phyloP scores from a whole-genome alignment of 2,329 filamentous ascomycete genomes.

The Fusarium goolgardi region DNA sequence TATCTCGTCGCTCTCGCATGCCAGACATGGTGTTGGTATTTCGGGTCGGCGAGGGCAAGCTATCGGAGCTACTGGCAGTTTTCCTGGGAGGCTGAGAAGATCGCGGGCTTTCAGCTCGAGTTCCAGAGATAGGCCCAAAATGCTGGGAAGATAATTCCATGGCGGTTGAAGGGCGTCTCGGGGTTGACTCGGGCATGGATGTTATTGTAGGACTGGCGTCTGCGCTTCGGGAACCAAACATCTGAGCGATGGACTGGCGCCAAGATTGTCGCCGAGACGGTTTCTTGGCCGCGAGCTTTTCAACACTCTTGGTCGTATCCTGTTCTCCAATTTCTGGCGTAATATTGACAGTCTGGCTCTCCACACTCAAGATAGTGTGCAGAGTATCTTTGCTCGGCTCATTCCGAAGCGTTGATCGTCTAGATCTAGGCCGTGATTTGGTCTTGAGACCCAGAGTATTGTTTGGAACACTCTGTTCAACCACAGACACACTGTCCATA shows the following conservation, averaged over 20 bases:
- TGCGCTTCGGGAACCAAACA: slow-evolving; percentile 34
- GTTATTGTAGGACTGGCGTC: slow-evolving; percentile 15
- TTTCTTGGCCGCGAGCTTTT: slow-evolving; percentile 15
- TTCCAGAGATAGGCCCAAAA: background rate
- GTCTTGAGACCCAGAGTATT: slow-evolving; percentile 41
- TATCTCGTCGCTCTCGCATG: slow-evolving; percentile 14
- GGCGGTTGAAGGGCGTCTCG: slow-evolving; percentile 24
- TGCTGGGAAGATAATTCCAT: slow-evolving; percentile 9
- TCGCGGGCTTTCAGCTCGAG: slow-evolving; percentile 9
- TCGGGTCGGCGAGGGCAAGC: slow-evolving; percentile 15
- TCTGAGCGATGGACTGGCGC: slow-evolving; percentile 34
- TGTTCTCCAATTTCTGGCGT: slow-evolving; percentile 16
- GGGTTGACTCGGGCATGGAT: slow-evolving; percentile 10
- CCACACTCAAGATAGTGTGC: slow-evolving; percentile 63
- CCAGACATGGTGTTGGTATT: slow-evolving; percentile 6
- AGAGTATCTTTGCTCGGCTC: slow-evolving; percentile 61
- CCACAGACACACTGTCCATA: slow-evolving; percentile 19
- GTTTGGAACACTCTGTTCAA: slow-evolving; percentile 45
- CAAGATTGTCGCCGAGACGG: slow-evolving; percentile 33
- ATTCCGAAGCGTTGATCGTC: slow-evolving; percentile 53
- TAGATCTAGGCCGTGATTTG: slow-evolving; percentile 49
- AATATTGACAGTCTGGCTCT: slow-evolving; percentile 50
- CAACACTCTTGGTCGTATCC: background rate
- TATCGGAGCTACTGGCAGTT: slow-evolving; percentile 12
- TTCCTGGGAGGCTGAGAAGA: slow-evolving; percentile 12